Evolutionary conservation across 1,139 yeast genomes (phyloP).

Genomic region (Geotrichum siamense): DNA sequence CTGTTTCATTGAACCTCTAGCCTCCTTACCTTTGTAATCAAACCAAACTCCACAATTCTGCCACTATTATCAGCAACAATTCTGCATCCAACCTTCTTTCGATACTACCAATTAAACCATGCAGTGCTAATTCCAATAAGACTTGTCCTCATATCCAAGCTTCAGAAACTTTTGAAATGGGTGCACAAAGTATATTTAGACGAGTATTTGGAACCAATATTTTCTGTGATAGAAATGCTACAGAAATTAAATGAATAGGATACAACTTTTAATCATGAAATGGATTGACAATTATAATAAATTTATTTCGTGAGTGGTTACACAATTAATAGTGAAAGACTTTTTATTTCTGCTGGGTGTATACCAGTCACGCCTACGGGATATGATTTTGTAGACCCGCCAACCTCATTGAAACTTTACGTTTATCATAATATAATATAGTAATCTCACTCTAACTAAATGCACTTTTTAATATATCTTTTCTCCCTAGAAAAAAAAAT

Average conservation of each 20-base stretch:
- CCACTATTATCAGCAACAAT: not conserved
- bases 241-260: not conserved
- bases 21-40: not conserved
- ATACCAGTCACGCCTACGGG: slow-evolving; percentile 22
- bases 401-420: no score
- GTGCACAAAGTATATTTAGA: not conserved
- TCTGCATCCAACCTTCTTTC: slow-evolving; percentile 8
- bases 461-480: no score
- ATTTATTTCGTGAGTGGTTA: slow-evolving; percentile 23
- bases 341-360: slow-evolving; percentile 21
- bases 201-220: slow-evolving; percentile 11
- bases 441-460: no score
- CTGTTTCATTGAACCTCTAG: slow-evolving; percentile 20
- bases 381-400: not conserved
- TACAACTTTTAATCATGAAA: slow-evolving; percentile 1
- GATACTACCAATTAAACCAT: slow-evolving; percentile 10
- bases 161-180: not conserved
- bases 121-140: slow-evolving; percentile 8
- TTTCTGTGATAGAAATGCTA: slow-evolving; percentile 12
- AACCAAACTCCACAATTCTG: not conserved
- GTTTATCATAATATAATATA: no score
- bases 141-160: not conserved
- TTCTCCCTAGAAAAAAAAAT: no score
- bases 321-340: slow-evolving; percentile 25
- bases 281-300: slow-evolving; percentile 23